Base-by-base conservation (phyloP, 495 filamentous ascomycete species). In the Rhypophila decipiens region DNA sequence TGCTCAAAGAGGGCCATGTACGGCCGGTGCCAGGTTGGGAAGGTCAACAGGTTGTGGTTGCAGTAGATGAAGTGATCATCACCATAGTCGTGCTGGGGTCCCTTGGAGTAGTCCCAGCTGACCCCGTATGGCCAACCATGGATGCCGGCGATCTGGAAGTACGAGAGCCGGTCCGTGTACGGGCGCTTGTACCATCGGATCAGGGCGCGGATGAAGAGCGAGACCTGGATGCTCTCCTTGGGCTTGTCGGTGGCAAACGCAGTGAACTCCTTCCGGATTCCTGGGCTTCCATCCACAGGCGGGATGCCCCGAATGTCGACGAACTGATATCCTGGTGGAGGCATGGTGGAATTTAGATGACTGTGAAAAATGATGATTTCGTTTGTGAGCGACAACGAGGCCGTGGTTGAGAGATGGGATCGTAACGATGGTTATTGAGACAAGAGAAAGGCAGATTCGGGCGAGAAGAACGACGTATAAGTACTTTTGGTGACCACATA, bases 1-100 rank as follows among this genome's bases (percentile, higher is more conserved):
- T 50, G 47, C 41, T 50, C 40, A 13, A 50, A 42, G 10, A 85
- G 58, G 24, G 72, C 69, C 44, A 85, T 67, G 58, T 85, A 86
- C 9, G 80, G 76, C 20, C 83, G 65, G 63, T 86, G 81, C 83
- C 83, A 86, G 4, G 79, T 71, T n/a, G 72, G 68, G 55, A 86
- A 86, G 24, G 84, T 65, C 39, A 76, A 74, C 9, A 74, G 79
- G 17, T 66, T 60, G 63, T 86, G 83, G 11, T 67, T 63, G 49
- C 83, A 86, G 52, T 83, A 84, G 17, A 42, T 42, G 1, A 4
- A 11, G 9, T 42, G 17, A n/a, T n/a, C n/a, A 10, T 2, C n/a
- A 23, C 19, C 20, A 8, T 23, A 12, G 10, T 12, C 11, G 40
- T 18, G 17, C 18, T 2, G 11, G 13, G 17, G 22, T 24, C 22